Percentiles rank a stretch among this genome's conserved stretches.
These are phyloP conservation scores for Lichtheimia corymbifera DNA, from an alignment of 371 early-diverging fungal genomes.

Conservation along the genomic window DNA sequence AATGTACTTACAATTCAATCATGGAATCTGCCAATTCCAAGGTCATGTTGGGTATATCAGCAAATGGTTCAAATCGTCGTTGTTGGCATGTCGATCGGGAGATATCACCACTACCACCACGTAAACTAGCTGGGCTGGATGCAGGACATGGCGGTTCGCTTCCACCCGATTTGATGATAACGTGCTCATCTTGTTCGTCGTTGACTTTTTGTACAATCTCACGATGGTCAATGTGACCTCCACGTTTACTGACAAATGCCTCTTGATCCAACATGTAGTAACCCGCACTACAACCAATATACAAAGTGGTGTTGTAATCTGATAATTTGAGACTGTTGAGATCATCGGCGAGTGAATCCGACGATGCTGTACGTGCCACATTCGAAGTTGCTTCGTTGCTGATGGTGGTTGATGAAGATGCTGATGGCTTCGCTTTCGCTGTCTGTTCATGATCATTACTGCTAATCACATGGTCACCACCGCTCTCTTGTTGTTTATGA, in stretches of 20 bases:
- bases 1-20: constrained; percentile 18
- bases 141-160: background rate
- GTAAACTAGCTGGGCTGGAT: too few relatives aligned
- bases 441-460: too few relatives aligned
- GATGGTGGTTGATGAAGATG: background rate
- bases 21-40: constrained; percentile 29
- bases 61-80: constrained; percentile 20
- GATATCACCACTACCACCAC: background rate
- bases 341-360: background rate
- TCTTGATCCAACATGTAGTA: constrained; percentile 26
- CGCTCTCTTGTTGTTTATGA: constrained; percentile 4
- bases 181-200: constrained; percentile 34
- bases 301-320: constrained; percentile 41
- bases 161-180: constrained; percentile 36
- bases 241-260: background rate
- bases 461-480: background rate
- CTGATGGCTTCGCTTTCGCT: background rate
- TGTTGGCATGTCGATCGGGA: background rate
- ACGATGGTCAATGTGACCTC: background rate
- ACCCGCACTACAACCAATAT: constrained; percentile 41
- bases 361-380: background rate
- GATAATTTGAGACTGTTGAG: constrained; percentile 12
- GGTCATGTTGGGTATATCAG: constrained; percentile 30
- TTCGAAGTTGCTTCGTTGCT: background rate
- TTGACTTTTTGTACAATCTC: constrained; percentile 40